Percentiles rank a stretch among this genome's conserved stretches.
Conservation (phyloP, 495 filamentous ascomycete species). For the Penicillium egyptiacum region DNA sequence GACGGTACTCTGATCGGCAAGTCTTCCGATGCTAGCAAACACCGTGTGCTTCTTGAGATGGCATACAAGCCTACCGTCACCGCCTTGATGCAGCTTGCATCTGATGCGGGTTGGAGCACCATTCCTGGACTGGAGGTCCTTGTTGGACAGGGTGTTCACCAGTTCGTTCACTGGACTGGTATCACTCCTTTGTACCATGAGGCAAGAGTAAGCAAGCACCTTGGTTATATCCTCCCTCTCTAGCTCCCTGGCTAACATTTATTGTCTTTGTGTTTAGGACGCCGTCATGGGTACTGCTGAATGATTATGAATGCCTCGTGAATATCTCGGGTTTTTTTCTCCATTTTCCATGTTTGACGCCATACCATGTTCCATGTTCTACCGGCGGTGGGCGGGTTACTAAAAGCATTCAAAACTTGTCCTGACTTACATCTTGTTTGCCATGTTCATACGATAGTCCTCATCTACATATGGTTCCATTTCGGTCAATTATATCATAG, state of each 20-base stretch:
- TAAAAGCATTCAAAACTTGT: background rate
- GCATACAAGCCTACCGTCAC: conserved; percentile 89
- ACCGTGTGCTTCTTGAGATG: conserved; percentile 84
- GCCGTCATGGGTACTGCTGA: conserved; percentile 30
- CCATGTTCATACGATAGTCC: background rate
- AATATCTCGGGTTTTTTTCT: background rate
- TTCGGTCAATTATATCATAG: conserved; percentile 1
- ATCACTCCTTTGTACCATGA: conserved; percentile 68
- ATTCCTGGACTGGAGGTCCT: conserved; percentile 89
- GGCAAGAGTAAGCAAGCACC: conserved; percentile 47
- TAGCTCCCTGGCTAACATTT: conserved; percentile 2
- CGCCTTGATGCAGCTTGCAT: conserved; percentile 79
- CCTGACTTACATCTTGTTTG: background rate
- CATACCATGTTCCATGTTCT: conserved; percentile 6
- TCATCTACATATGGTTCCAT: conserved; percentile 5
- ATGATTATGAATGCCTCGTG: conserved; percentile 14
- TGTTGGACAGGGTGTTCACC: conserved; percentile 82
- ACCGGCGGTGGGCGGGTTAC: background rate
- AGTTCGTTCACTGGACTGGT: conserved; percentile 79
- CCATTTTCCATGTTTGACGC: conserved; percentile 3
- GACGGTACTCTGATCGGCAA: conserved; percentile 34
- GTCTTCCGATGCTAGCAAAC: conserved; percentile 28
- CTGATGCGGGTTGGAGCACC: conserved; percentile 77
- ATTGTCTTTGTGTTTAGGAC: conserved; percentile 15
- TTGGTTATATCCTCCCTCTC: background rate